Conservation (phyloP, 2,329 filamentous ascomycete species). For the Chalaropsis thielavioides region DNA sequence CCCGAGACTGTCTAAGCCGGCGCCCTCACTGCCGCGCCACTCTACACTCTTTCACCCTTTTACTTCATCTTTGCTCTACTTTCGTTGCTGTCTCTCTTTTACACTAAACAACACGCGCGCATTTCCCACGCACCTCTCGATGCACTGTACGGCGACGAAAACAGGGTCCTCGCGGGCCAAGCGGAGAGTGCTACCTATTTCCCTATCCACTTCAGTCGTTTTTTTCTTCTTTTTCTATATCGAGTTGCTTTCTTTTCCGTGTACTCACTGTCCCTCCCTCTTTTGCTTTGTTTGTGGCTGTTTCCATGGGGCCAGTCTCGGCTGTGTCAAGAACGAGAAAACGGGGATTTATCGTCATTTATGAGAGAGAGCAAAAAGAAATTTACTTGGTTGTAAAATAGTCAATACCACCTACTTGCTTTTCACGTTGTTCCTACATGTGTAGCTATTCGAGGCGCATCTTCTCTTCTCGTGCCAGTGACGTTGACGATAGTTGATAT, state of each 20-base stretch:
- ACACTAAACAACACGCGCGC: neutral
- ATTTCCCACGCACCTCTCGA: neutral
- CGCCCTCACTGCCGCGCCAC: neutral
- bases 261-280: neutral
- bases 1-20: neutral
- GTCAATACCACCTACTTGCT: neutral
- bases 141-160: constrained; percentile 5
- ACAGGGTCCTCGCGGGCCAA: constrained; percentile 4
- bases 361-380: neutral
- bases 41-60: neutral
- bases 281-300: neutral
- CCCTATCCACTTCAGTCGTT: neutral
- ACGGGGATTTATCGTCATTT: neutral
- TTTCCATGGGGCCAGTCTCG: neutral
- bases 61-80: neutral
- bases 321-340: neutral
- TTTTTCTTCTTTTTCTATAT: neutral
- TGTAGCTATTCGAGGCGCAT: too few relatives aligned
- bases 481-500: neutral
- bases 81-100: neutral
- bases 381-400: neutral
- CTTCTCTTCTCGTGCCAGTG: too few relatives aligned
- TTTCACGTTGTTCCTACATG: too few relatives aligned
- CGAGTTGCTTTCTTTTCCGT: neutral
- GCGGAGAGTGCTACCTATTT: neutral